phyloP scores from a whole-genome alignment of 176 grass and related monocot species.

The Oryza glumipatula region DNA sequence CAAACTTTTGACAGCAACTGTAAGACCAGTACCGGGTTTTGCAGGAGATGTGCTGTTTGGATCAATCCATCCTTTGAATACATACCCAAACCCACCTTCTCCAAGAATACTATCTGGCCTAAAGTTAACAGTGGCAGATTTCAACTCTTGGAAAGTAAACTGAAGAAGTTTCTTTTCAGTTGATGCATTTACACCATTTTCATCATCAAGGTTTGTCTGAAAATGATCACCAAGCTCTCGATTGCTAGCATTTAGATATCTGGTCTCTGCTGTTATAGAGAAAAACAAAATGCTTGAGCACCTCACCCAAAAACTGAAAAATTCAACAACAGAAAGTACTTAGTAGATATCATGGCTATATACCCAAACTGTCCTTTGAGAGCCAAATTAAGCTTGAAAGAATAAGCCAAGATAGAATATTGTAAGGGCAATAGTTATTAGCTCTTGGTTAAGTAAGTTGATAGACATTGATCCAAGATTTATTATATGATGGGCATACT shows the following conservation, averaged over 20 bases:
- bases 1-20: constrained; percentile 97
- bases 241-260: constrained; percentile 81
- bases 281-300: constrained; percentile 35
- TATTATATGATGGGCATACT: constrained; percentile 13
- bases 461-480: constrained; percentile 20
- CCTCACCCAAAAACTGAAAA: constrained; percentile 13
- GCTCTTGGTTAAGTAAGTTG: constrained; percentile 18
- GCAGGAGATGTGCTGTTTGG: constrained; percentile 81
- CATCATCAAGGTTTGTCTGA: constrained; percentile 53
- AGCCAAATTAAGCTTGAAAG: neutral
- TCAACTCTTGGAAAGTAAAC: constrained; percentile 97
- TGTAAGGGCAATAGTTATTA: neutral
- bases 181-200: constrained; percentile 62
- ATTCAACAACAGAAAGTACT: constrained; percentile 1
- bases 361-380: neutral
- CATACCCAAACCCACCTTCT: constrained; percentile 97
- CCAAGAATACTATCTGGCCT: constrained; percentile 99
- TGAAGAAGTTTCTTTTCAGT: constrained; percentile 75
- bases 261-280: constrained; percentile 64
- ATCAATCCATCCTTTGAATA: constrained; percentile 99
- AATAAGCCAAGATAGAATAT: neutral
- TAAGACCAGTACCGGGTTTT: constrained; percentile 90
- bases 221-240: constrained; percentile 64
- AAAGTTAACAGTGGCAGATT: constrained; percentile 93
- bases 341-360: neutral